Conservation (phyloP, 2,329 filamentous ascomycete genomes). For the Calonectria honghensis region DNA sequence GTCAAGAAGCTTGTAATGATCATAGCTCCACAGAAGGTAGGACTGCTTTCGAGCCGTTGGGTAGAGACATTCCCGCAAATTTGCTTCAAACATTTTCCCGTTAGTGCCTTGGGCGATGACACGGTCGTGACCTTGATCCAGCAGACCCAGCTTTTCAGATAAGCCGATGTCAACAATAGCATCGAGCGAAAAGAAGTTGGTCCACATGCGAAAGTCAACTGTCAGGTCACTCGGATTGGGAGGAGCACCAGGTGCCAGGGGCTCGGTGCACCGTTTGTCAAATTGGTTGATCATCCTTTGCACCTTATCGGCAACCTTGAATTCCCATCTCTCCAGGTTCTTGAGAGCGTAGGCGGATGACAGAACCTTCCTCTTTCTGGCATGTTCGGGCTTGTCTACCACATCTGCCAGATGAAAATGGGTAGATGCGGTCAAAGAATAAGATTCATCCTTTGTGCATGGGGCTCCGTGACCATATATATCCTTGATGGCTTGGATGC, state of each 20-base stretch:
- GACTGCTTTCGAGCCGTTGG: not conserved
- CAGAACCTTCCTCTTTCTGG: not conserved
- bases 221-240: not conserved
- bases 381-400: not conserved
- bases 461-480: not conserved
- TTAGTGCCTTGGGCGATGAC: not conserved
- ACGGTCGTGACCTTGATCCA: not conserved
- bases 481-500: not conserved
- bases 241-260: not conserved
- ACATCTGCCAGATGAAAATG: conserved; percentile 10
- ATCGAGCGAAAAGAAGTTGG: conserved; percentile 8
- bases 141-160: not conserved
- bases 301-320: conserved; percentile 11
- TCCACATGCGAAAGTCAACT: conserved; percentile 7
- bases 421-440: conserved; percentile 2
- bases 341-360: not conserved
- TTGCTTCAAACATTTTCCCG: conserved; percentile 1
- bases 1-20: not conserved
- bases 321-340: conserved; percentile 1
- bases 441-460: not conserved
- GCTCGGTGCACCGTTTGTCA: conserved; percentile 3
- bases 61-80: not conserved
- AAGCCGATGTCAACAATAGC: not conserved
- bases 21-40: conserved; percentile 7
- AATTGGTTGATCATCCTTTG: conserved; percentile 1